Conservation (phyloP, 495 filamentous ascomycete genomes). For the Aspergillus funiculosus region DNA sequence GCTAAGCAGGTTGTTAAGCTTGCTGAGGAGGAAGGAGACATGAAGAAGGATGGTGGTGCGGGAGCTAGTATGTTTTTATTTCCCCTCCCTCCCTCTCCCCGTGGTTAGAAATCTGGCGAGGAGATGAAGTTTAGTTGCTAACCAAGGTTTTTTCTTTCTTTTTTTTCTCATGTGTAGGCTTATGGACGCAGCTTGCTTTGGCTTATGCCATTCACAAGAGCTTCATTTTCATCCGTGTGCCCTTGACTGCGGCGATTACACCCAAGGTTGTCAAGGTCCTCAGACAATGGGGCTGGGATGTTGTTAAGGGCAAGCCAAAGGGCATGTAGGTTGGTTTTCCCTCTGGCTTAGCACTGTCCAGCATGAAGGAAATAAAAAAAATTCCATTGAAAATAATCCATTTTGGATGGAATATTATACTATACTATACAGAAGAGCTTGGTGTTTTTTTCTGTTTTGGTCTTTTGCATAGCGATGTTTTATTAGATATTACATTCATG, state of each 20-base stretch:
- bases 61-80: constrained; percentile 48
- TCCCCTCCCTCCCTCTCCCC: no score
- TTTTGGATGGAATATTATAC: no score
- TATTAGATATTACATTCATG: constrained; percentile 17
- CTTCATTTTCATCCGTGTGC: constrained; percentile 91
- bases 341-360: no score
- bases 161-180: constrained; percentile 36
- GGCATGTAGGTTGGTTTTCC: constrained; percentile 15
- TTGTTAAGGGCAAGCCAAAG: constrained; percentile 57
- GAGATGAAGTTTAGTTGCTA: background rate
- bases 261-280: constrained; percentile 88
- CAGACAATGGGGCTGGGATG: constrained; percentile 75
- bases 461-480: constrained; percentile 26
- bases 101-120: no score
- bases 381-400: no score
- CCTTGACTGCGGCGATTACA: constrained; percentile 79
- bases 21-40: constrained; percentile 33
- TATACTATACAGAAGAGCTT: no score
- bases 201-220: constrained; percentile 98
- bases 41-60: constrained; percentile 10
- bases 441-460: constrained; percentile 3
- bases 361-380: no score
- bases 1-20: constrained; percentile 30
- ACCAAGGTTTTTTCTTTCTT: background rate
- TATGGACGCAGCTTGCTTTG: constrained; percentile 85